Conservation (phyloP, 1,284 basidiomycete species). For the Boletus semigastroideus region DNA sequence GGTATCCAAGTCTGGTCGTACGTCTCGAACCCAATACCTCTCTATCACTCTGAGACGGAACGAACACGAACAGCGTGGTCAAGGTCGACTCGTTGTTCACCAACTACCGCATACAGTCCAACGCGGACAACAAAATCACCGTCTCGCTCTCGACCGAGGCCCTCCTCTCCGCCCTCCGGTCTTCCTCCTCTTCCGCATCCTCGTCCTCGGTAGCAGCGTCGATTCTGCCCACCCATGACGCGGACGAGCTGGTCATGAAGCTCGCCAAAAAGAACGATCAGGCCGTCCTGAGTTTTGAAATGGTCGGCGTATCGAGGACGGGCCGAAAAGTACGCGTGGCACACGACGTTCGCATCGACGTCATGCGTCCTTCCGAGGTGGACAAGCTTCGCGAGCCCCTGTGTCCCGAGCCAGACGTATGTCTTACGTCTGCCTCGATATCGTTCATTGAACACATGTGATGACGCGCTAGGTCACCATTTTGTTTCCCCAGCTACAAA, state of each 20-base stretch:
- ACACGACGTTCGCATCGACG: conserved; percentile 76
- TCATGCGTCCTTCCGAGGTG: conserved; percentile 74
- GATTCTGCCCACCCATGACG: conserved; percentile 39
- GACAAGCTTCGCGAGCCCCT: conserved; percentile 76
- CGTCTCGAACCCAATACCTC: conserved; percentile 30
- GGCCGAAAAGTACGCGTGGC: conserved; percentile 58
- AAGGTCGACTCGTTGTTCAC: conserved; percentile 75
- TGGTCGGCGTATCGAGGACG: conserved; percentile 53
- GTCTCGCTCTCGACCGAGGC: conserved; percentile 73
- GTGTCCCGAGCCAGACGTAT: conserved; percentile 86
- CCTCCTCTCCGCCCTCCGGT: conserved; percentile 70
- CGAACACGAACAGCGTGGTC: conserved; percentile 44
- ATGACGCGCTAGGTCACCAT: conserved; percentile 68
- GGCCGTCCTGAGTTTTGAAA: conserved; percentile 74
- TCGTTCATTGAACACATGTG: conserved; percentile 4
- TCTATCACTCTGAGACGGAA: conserved; percentile 1
- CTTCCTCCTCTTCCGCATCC: conserved; percentile 50
- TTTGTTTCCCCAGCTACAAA: conserved; percentile 73
- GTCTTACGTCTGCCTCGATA: conserved; percentile 8
- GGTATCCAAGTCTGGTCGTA: conserved; percentile 94
- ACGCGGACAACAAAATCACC: conserved; percentile 81
- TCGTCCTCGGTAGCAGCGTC: conserved; percentile 34
- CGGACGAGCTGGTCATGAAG: conserved; percentile 76
- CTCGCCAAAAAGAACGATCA: conserved; percentile 80
- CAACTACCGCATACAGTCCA: conserved; percentile 86